Conservation (phyloP, 352 stramenopile species). For the Globisporangium radiosum region DNA sequence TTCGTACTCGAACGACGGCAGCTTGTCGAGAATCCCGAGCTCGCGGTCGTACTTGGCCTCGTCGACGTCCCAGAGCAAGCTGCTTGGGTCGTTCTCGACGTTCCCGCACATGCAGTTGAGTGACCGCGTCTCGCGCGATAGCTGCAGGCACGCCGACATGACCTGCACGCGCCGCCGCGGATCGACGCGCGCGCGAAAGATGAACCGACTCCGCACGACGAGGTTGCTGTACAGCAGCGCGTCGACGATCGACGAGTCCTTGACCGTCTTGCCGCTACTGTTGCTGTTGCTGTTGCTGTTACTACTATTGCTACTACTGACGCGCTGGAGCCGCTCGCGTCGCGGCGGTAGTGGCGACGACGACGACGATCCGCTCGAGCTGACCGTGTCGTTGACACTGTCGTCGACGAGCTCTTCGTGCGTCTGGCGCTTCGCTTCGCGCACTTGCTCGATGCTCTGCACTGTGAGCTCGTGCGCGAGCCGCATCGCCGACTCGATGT, state of each 20-base stretch:
- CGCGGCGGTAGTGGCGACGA: constrained; percentile 6
- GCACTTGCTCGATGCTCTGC: constrained; percentile 67
- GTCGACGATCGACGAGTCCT: constrained; percentile 69
- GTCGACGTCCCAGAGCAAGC: constrained; percentile 65
- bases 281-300: constrained; percentile 1
- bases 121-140: constrained; percentile 58
- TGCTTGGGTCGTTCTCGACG: constrained; percentile 60
- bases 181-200: constrained; percentile 72
- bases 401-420: constrained; percentile 32
- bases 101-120: constrained; percentile 67
- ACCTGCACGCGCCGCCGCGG: constrained; percentile 61
- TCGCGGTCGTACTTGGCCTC: constrained; percentile 70
- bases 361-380: constrained; percentile 1
- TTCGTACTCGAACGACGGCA: constrained; percentile 56
- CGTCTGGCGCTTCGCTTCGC: constrained; percentile 35
- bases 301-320: background rate
- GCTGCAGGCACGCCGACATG: constrained; percentile 62
- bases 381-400: constrained; percentile 9
- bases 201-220: constrained; percentile 72
- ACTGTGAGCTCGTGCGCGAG: constrained; percentile 64
- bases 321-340: constrained; percentile 11
- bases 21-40: constrained; percentile 45
- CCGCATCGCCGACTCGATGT: constrained; percentile 78
- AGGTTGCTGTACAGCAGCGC: constrained; percentile 75
- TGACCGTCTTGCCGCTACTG: constrained; percentile 17